Percentiles rank a stretch among this genome's conserved stretches.
Evolutionary conservation across 495 filamentous ascomycete genomes (phyloP).

Genomic region (Margaritispora aquatica): DNA sequence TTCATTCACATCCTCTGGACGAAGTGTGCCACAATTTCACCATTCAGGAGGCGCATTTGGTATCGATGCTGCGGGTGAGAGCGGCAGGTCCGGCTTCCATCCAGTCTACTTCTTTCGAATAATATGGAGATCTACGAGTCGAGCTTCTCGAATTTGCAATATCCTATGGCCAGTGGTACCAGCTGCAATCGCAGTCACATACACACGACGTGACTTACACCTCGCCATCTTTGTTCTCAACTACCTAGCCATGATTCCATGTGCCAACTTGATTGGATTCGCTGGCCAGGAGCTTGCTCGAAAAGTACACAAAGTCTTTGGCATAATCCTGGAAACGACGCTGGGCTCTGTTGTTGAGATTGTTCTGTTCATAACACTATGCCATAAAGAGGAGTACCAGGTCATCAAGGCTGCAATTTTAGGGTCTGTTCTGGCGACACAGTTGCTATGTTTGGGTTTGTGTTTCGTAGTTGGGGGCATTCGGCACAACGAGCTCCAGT

Average conservation of each 20-base stretch:
- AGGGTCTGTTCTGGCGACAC: slow-evolving; percentile 73
- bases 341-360: slow-evolving; percentile 76
- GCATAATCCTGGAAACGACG: slow-evolving; percentile 71
- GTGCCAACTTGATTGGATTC: slow-evolving; percentile 83
- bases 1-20: not conserved
- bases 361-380: slow-evolving; percentile 72
- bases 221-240: slow-evolving; percentile 63
- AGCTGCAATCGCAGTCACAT: slow-evolving; percentile 59
- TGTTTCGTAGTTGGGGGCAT: slow-evolving; percentile 77
- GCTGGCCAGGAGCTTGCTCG: slow-evolving; percentile 73
- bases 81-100: slow-evolving; percentile 55
- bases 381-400: slow-evolving; percentile 31
- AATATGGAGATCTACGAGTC: slow-evolving; percentile 35
- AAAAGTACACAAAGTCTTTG: slow-evolving; percentile 72
- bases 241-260: slow-evolving; percentile 81
- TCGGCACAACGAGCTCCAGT: slow-evolving; percentile 54
- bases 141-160: slow-evolving; percentile 28
- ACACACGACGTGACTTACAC: slow-evolving; percentile 52
- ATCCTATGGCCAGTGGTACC: slow-evolving; percentile 73
- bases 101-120: slow-evolving; percentile 54
- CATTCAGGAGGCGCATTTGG: not conserved
- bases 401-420: slow-evolving; percentile 82
- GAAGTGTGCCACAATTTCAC: not conserved
- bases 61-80: slow-evolving; percentile 40
- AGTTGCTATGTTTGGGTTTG: slow-evolving; percentile 66